Conservation (phyloP, 306 rosid genomes). For the Corylus americana region DNA sequence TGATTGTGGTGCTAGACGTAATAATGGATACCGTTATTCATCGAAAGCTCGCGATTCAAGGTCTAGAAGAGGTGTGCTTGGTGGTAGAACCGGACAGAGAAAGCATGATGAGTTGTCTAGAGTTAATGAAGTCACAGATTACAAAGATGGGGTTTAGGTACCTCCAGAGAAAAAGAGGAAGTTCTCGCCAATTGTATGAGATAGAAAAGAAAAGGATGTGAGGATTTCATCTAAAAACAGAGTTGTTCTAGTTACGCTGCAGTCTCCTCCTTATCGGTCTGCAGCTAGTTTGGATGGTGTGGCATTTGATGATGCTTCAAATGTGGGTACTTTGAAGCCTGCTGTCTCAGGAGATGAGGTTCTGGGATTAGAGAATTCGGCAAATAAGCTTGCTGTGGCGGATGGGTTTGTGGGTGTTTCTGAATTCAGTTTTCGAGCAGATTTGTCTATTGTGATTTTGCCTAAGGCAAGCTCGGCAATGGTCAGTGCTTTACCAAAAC, state of each 20-base stretch:
- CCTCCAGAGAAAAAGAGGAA: constrained; percentile 66
- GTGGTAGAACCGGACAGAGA: constrained; percentile 29
- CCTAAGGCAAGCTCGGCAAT: no score
- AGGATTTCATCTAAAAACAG: constrained; percentile 33
- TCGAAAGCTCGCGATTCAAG: constrained; percentile 1
- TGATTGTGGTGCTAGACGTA: constrained; percentile 3
- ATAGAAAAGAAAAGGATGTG: constrained; percentile 45
- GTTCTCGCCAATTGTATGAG: constrained; percentile 64
- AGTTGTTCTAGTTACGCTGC: constrained; percentile 20
- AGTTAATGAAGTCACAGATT: constrained; percentile 1
- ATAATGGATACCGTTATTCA: constrained; percentile 18
- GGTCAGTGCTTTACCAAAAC: no score
- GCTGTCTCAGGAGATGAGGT: not conserved
- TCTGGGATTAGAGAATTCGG: constrained; percentile 11
- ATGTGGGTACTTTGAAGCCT: not conserved
- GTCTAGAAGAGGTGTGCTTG: constrained; percentile 20
- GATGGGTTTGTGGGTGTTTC: constrained; percentile 22
- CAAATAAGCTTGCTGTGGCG: constrained; percentile 1
- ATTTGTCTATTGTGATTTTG: constrained; percentile 6
- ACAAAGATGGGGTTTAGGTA: constrained; percentile 17
- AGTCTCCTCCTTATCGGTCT: constrained; percentile 11
- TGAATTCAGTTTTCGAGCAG: constrained; percentile 11
- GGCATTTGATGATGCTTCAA: constrained; percentile 6
- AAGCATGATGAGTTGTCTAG: constrained; percentile 32
- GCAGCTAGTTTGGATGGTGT: not conserved